Evolutionary conservation across 306 rosid genomes (phyloP), one percentile per base, ranked within the genome.

Genomic region (Vigna reflexopilosa): DNA sequence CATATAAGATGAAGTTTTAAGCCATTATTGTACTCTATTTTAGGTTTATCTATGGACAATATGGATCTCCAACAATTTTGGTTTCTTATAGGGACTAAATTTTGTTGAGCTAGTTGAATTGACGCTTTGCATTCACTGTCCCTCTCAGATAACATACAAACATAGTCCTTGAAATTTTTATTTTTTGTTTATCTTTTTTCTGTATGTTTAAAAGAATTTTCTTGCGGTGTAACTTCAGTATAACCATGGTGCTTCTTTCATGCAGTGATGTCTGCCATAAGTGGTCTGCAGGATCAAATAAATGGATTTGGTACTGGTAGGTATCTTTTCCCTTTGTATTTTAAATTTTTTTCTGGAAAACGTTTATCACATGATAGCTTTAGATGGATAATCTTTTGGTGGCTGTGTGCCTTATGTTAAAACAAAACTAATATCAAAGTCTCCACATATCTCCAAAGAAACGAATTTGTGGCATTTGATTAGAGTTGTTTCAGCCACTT

Each of bases 201-300:
- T 69, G 51, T 44, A 24, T 70, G 80, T 57, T 56, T 2, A 22
- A 62, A 75, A 56, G 56, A 15, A 11, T 0, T 30, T 66, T 40
- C 34, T 67, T 48, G 69, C 58, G 10, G 30, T 68, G 30, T 62
- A 61, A 48, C 72, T 73, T 67, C n/a, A 82, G 51, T 73, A 20
- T 82, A 78, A 83, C 30, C 72, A 75, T 19, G 45, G 48, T 66
- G 73, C 51, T 81, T 82, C 79, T 82, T 82, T 81, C 54, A 75
- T 82, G 69, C 92, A 93, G 99, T 95, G 89, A 86, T 87, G 90
- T 91, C 99, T 70, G 96, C 99, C 63, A 89, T 93, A 72, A 95
- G 98, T 79, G 99, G 99, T 66, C 83, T 95, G 81, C 83, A 92
- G 82, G 94, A 85, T 85, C 82, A 91, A 85, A 71, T 92, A 78